These are phyloP conservation scores for Incumbomyces delicatus DNA, from an alignment of 2,329 filamentous ascomycete genomes.

Conservation along the genomic window DNA sequence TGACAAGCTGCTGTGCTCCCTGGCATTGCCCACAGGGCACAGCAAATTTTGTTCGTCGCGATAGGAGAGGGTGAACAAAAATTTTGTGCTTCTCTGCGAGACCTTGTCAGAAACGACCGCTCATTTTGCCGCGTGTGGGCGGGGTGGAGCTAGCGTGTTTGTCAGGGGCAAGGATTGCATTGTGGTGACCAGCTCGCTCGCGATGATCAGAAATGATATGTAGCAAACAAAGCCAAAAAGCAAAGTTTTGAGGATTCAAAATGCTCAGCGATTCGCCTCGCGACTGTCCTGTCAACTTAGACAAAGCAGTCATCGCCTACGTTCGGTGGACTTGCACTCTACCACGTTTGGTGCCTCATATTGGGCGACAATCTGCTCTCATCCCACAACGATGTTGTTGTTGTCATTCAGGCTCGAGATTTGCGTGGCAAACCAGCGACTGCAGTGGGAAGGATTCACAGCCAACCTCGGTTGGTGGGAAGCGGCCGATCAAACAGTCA, in stretches of 20 bases:
- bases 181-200: background rate
- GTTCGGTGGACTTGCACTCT: too few relatives aligned
- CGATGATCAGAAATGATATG: background rate
- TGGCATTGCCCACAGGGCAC: background rate
- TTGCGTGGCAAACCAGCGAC: too few relatives aligned
- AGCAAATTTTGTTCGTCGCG: background rate
- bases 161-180: background rate
- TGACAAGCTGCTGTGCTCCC: conserved; percentile 5
- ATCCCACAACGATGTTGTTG: too few relatives aligned
- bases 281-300: too few relatives aligned
- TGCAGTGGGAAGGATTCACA: background rate
- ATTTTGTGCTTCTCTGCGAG: background rate
- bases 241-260: background rate
- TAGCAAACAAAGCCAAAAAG: conserved; percentile 5
- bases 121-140: too few relatives aligned
- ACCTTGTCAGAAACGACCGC: background rate
- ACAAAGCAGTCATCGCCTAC: too few relatives aligned
- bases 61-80: too few relatives aligned
- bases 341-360: background rate
- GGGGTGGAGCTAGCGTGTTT: conserved; percentile 3
- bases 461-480: conserved; percentile 4
- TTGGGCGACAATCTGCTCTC: background rate
- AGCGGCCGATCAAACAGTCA: conserved; percentile 2
- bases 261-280: too few relatives aligned
- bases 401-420: too few relatives aligned